These are phyloP conservation scores for Cercospora beticola DNA, from an alignment of 2,329 filamentous ascomycete genomes.

Conservation along the genomic window DNA sequence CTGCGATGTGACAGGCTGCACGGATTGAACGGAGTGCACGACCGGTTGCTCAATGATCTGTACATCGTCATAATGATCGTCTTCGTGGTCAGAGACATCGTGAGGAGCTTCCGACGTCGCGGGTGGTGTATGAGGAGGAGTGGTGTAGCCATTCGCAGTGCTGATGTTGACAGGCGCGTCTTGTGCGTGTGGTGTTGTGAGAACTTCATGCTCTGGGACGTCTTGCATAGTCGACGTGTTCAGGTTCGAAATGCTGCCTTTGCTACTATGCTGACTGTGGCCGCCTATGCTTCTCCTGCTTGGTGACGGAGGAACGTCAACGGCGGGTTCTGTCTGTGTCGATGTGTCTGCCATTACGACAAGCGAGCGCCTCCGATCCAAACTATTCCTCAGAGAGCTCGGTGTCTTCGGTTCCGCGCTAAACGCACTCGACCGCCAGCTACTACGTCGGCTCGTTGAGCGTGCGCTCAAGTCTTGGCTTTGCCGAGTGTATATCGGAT, in stretches of 20 bases:
- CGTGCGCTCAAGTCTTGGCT: conserved; percentile 53
- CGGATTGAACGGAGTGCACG: conserved; percentile 65
- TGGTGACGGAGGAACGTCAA: conserved; percentile 21
- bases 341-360: conserved; percentile 31
- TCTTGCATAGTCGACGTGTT: conserved; percentile 27
- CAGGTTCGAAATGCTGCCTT: conserved; percentile 25
- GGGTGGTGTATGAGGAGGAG: conserved; percentile 37
- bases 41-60: conserved; percentile 49
- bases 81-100: conserved; percentile 35
- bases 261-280: conserved; percentile 29
- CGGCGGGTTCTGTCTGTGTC: conserved; percentile 35
- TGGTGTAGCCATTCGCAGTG: conserved; percentile 34
- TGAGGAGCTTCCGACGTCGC: conserved; percentile 5
- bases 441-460: conserved; percentile 58
- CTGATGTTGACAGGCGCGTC: conserved; percentile 14
- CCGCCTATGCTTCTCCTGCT: conserved; percentile 23
- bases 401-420: conserved; percentile 30
- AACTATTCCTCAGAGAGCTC: conserved; percentile 35
- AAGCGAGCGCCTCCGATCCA: conserved; percentile 26
- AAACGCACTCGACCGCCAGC: conserved; percentile 52
- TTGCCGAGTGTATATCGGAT: conserved; percentile 58
- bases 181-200: conserved; percentile 18
- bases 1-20: conserved; percentile 47
- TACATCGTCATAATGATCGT: conserved; percentile 52
- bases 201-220: conserved; percentile 33